Evolutionary conservation across 495 filamentous ascomycete genomes (phyloP), one percentile per base, ranked within the genome.

Genomic region (Aspergillus asperescens): DNA sequence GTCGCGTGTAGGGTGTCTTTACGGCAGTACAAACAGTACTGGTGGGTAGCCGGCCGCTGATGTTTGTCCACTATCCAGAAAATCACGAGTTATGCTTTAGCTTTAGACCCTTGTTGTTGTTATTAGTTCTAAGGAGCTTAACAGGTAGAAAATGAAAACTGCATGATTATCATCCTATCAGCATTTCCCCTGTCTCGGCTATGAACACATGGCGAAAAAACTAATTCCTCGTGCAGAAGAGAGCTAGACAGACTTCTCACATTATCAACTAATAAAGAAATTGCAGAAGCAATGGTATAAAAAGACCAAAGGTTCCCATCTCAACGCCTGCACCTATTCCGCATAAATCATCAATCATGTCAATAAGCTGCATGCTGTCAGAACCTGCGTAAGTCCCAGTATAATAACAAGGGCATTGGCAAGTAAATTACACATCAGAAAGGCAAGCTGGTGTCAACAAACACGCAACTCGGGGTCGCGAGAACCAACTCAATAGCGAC

Each of bases 11-110:
- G n/a, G 19, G 8, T 47, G 24, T n/a, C 18, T 16, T 13, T 35
- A 31, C 43, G 16, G 27, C 40, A 5, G 22, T 15, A 9, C 10
- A 22, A 22, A 29, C 23, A 44, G 15, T 29, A 19, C 24, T 29
- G 23, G 27, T 27, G 20, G 42, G 16, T 20, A 12, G 27, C 5
- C 8, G 16, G 41, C 34, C 29, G 13, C 15, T n/a, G 20, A n/a
- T 29, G 16, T 42, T 32, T 47, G 12, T 24, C 12, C 20, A 35
- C 7, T 23, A 1, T 29, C 15, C 28, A 47, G 12, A 47, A 34
- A 5, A n/a, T 32, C 32, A 46, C 32, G 12, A 42, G 43, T 46
- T 47, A 47, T 34, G 44, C 35, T 10, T 47, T 47, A 47, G 44
- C 35, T 10, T 47, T 47, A 47, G 44, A 34, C 44, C 25, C 35